Percentiles rank a stretch among this genome's conserved stretches.
Evolutionary conservation across 768 basidiomycete genomes (phyloP).

Genomic region (Kwoniella europaea): DNA sequence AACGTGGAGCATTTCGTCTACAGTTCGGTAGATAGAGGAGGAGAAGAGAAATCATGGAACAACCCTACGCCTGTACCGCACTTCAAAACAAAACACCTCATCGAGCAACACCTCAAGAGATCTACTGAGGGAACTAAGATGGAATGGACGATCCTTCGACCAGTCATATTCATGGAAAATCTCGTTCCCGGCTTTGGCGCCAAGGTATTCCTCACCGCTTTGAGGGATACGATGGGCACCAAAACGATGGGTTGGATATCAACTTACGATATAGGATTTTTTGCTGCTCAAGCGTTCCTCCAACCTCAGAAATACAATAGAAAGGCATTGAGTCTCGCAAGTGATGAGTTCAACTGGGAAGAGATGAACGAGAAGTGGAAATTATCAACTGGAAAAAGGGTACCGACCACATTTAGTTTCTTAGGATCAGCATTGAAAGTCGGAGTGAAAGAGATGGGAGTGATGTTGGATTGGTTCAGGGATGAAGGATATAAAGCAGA

Average conservation of each 20-base stretch:
- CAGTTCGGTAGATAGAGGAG: constrained; percentile 24
- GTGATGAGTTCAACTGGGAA: constrained; percentile 11
- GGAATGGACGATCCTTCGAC: constrained; percentile 13
- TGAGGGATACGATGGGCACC: constrained; percentile 11
- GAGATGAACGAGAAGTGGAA: constrained; percentile 11
- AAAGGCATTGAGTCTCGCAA: constrained; percentile 11
- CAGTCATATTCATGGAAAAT: constrained; percentile 13
- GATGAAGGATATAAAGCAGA: constrained; percentile 14
- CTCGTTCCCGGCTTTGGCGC: neutral
- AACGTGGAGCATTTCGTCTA: constrained; percentile 15
- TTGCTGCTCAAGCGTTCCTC: constrained; percentile 14
- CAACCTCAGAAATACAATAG: constrained; percentile 5
- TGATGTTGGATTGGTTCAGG: constrained; percentile 26
- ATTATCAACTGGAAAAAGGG: neutral
- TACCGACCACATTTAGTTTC: constrained; percentile 8
- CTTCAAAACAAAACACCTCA: constrained; percentile 19
- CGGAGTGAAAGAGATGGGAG: constrained; percentile 13
- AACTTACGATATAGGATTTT: constrained; percentile 13
- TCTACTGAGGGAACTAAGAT: neutral
- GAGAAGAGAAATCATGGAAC: constrained; percentile 12
- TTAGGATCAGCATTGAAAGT: constrained; percentile 5
- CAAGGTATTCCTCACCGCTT: constrained; percentile 10
- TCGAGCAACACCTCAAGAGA: constrained; percentile 5
- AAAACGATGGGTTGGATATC: constrained; percentile 15
- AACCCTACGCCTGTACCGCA: constrained; percentile 24